Percentiles rank a stretch among this genome's conserved stretches.
These are phyloP conservation scores for Talaromyces sp. DNA, from an alignment of 2,329 filamentous ascomycete genomes.

Conservation along the genomic window DNA sequence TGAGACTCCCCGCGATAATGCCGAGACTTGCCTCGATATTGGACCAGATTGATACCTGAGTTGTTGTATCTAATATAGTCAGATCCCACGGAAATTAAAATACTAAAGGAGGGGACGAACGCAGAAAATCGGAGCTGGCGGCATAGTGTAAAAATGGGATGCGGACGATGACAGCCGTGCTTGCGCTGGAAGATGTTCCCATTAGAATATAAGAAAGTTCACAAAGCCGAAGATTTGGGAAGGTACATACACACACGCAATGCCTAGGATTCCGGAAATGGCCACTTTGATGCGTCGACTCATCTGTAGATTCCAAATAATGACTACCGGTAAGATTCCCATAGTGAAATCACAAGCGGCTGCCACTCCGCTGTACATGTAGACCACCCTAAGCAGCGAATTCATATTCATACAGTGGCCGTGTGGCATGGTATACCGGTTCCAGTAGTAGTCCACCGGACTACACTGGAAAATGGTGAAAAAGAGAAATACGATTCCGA, in stretches of 20 bases:
- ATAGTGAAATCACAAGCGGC: constrained; percentile 49
- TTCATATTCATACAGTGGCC: constrained; percentile 40
- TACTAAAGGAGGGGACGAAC: background rate
- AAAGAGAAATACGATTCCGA: constrained; percentile 46
- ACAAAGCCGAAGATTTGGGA: constrained; percentile 7
- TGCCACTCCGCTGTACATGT: constrained; percentile 48
- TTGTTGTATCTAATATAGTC: background rate
- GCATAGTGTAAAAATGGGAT: constrained; percentile 28
- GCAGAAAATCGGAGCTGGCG: constrained; percentile 15
- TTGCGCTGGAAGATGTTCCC: constrained; percentile 21
- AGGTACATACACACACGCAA: constrained; percentile 49
- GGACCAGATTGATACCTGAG: constrained; percentile 39
- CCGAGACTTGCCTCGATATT: constrained; percentile 36
- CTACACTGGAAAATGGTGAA: constrained; percentile 49
- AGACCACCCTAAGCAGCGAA: constrained; percentile 26
- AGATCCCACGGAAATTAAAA: background rate
- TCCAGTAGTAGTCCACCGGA: constrained; percentile 50
- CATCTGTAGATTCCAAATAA: constrained; percentile 56
- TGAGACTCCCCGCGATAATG: constrained; percentile 45
- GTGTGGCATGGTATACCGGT: constrained; percentile 16
- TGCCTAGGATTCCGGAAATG: constrained; percentile 49
- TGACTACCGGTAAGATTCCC: constrained; percentile 50
- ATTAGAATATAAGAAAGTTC: background rate
- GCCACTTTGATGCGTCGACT: constrained; percentile 48
- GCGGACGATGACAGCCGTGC: constrained; percentile 32